Evolutionary conservation across 495 filamentous ascomycete genomes (phyloP), one percentile per base, ranked within the genome.

Genomic region (Chaetomium tenue): DNA sequence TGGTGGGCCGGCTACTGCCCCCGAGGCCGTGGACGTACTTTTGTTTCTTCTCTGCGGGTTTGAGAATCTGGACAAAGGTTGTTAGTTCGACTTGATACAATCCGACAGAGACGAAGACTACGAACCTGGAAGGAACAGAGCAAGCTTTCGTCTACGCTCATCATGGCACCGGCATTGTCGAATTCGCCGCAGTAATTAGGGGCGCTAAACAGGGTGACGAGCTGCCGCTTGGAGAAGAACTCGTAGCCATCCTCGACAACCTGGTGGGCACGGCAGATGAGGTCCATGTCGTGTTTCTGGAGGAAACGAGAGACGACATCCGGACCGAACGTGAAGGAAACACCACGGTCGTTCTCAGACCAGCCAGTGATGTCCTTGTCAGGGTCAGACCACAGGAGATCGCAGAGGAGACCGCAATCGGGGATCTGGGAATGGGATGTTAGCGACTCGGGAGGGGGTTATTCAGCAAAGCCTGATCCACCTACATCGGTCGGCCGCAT

Each of bases 31-130:
- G 90, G 76, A 96, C 93, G 85, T 96, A 98, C 92, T 98, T 98
- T 91, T 96, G 93, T 89, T 98, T 98, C 88, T 98, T 98, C 86
- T 98, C 94, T 79, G 94, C 94, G 74, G 94, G 94, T 83, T 98
- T 98, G 81, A 98, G 83, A 78, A 98, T 98, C 93, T 98, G 70
- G 26, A 63, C 48, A 42, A 18, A 61, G 18, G 58, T 30, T 37
- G 60, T 72, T 63, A 74, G 69, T 66, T 50, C 57, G 50, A 28
- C 22, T 22, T 18, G 28, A 57, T 20, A 5, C 33, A 37, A 3
- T 23, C 46, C 18, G 8, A 2, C 46, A 50, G n/a, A 20, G n/a
- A 20, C n/a, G 30, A 33, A 12, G 20, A 26, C 7, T 54, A 82
- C 87, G 61, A 82, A 97, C 93, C 90, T 98, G 94, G 88, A 98